Evolutionary conservation across 192 early-diverging fungal species (phyloP).

Genomic region (Rhizoclosmatium globosum): DNA sequence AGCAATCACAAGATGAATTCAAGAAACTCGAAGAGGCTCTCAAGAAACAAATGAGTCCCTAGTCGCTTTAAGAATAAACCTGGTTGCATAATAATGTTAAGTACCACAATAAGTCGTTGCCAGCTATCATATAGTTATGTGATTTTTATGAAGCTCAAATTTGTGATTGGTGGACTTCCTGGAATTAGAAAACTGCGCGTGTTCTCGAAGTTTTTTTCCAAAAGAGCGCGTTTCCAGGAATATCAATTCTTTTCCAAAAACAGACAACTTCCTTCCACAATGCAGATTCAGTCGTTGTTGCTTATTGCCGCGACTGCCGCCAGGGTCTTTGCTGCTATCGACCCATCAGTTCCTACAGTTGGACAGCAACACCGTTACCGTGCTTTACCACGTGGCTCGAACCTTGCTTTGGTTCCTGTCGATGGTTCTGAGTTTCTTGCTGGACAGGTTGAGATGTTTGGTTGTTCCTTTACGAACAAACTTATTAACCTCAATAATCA

Average conservation of each 20-base stretch:
- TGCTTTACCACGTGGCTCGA: conserved; percentile 37
- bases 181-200: too few relatives aligned
- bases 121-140: too few relatives aligned
- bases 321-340: background rate
- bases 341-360: conserved; percentile 38
- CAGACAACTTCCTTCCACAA: background rate
- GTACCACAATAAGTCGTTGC: too few relatives aligned
- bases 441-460: conserved; percentile 39
- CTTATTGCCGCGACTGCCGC: background rate
- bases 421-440: conserved; percentile 66
- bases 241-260: too few relatives aligned
- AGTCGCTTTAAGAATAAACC: background rate
- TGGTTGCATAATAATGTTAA: too few relatives aligned
- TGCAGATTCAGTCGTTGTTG: background rate
- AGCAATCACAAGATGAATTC: conserved; percentile 84
- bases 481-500: background rate
- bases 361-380: conserved; percentile 41
- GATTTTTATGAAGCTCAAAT: too few relatives aligned
- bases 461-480: background rate
- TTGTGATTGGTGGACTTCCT: too few relatives aligned
- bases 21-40: conserved; percentile 77
- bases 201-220: too few relatives aligned
- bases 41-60: conserved; percentile 12
- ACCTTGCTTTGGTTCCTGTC: conserved; percentile 38
- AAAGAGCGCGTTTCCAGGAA: too few relatives aligned